Evolutionary conservation across 1,139 yeast species (phyloP), one percentile per base, ranked within the genome.

Genomic region (Hyphopichia pseudoburtonii): DNA sequence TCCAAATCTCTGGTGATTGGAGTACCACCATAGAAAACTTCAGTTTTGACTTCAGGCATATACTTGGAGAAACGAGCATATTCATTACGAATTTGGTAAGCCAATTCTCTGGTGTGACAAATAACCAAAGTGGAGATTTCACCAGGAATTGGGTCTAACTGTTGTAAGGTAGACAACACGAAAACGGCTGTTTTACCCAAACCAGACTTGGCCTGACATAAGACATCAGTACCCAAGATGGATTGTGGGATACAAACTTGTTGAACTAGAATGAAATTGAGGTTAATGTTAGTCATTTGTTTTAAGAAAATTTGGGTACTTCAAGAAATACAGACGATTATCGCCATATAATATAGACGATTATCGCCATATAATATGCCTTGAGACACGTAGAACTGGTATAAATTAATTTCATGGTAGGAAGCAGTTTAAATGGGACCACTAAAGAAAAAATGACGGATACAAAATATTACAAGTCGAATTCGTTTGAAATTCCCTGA

Each of bases 201-300:
- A 83, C 98, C 98, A 34, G 98, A 92, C 76, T 92, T 92, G 66
- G 98, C 98, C 75, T 92, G 98, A 73, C 98, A 92, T 51, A 92
- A 73, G 43, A 92, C 97, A 61, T 92, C 98, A 47, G 96, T 90
- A 62, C 98, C 98, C 57, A 92, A 85, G 57, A 92, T 89, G 40
- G 97, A 87, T 72, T 92, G 98, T 41, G 98, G 98, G 59, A 92
- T 92, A 71, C 97, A 88, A 56, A 89, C 94, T 74, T 92, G 98
- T 75, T 92, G 98, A 52, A 92, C 98, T 85, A 64, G 47, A 58
- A 34, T 85, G 64, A 47, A 57, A 34, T 37, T 36, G 32, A 29
- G 35, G 48, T 45, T 36, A 28, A 36, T 23, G 29, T 34, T 28
- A 32, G 28, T 29, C 15, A n/a, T n/a, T n/a, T n/a, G n/a, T n/a